Evolutionary conservation across 345 rosid genomes (phyloP).

Genomic region (Pelargonium nanum): DNA sequence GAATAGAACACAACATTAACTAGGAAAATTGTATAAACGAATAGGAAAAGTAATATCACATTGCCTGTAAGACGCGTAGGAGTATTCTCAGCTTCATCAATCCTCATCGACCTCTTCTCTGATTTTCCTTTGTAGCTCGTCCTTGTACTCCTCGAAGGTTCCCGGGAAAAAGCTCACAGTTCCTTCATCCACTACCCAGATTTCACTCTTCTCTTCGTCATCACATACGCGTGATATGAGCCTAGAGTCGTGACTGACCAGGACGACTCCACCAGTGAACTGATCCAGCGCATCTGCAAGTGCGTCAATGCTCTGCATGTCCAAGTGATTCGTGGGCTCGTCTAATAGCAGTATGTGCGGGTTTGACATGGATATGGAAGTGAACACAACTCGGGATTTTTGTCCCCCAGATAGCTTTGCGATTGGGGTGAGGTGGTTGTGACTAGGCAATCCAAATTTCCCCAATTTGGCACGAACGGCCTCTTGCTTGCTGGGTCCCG

Average conservation of each 20-base stretch:
- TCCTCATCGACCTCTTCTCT: conserved; percentile 66
- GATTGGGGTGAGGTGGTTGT: conserved; percentile 83
- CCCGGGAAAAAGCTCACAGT: conserved; percentile 49
- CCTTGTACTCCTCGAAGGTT: conserved; percentile 76
- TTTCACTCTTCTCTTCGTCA: conserved; percentile 73
- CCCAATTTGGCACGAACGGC: conserved; percentile 95
- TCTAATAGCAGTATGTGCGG: conserved; percentile 85
- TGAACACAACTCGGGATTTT: conserved; percentile 83
- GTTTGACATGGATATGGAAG: conserved; percentile 84
- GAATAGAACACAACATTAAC: background rate
- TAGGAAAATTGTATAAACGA: background rate
- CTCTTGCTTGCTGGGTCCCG: conserved; percentile 91
- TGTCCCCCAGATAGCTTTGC: conserved; percentile 88
- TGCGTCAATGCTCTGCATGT: conserved; percentile 96
- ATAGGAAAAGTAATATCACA: background rate
- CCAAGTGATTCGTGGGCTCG: conserved; percentile 92
- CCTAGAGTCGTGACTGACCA: conserved; percentile 92
- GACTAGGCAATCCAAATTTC: conserved; percentile 83
- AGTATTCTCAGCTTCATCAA: conserved; percentile 14
- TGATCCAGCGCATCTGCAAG: conserved; percentile 88
- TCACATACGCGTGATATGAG: conserved; percentile 83
- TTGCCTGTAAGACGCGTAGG: too few relatives aligned
- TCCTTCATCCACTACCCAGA: conserved; percentile 90
- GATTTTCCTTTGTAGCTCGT: conserved; percentile 68
- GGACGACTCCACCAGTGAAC: conserved; percentile 80